Percentiles rank a stretch among this genome's conserved stretches.
phyloP scores from a whole-genome alignment of 2,329 filamentous ascomycete genomes.

The Verticillium klebahnii region DNA sequence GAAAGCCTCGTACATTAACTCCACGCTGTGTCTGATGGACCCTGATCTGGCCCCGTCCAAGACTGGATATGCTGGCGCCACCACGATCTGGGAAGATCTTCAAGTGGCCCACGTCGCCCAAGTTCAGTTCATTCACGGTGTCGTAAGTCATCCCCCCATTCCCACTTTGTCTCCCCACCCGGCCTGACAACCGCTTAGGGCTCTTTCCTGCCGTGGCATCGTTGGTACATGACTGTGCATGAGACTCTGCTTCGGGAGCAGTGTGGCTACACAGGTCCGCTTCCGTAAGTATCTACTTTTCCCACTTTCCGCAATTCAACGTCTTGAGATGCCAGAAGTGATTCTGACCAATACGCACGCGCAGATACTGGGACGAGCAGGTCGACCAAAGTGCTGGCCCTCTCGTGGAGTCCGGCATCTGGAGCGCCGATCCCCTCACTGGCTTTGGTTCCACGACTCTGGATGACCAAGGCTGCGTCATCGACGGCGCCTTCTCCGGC shows the following conservation, averaged over 20 bases:
- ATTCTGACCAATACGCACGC: no score
- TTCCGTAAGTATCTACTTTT: slow-evolving; percentile 9
- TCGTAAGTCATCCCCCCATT: not conserved
- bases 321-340: no score
- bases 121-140: slow-evolving; percentile 8
- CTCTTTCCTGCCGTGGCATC: slow-evolving; percentile 19
- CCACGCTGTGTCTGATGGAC: slow-evolving; percentile 8
- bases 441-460: slow-evolving; percentile 4
- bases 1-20: slow-evolving; percentile 5
- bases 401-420: not conserved
- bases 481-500: slow-evolving; percentile 7
- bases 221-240: slow-evolving; percentile 21
- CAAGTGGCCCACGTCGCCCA: slow-evolving; percentile 8
- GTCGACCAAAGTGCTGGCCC: not conserved
- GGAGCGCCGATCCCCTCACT: slow-evolving; percentile 4
- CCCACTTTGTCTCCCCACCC: not conserved
- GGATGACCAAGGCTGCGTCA: slow-evolving; percentile 5
- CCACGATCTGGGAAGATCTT: slow-evolving; percentile 9
- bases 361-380: slow-evolving; percentile 9
- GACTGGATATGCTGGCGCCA: slow-evolving; percentile 5
- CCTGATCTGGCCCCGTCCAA: slow-evolving; percentile 4
- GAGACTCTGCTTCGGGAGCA: slow-evolving; percentile 18
- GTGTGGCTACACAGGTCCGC: slow-evolving; percentile 21
- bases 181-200: not conserved
- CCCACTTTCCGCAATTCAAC: not conserved